Evolutionary conservation across 148 eudicot species (phyloP), one percentile per base, ranked within the genome.

Genomic region (Persicaria maculosa): DNA sequence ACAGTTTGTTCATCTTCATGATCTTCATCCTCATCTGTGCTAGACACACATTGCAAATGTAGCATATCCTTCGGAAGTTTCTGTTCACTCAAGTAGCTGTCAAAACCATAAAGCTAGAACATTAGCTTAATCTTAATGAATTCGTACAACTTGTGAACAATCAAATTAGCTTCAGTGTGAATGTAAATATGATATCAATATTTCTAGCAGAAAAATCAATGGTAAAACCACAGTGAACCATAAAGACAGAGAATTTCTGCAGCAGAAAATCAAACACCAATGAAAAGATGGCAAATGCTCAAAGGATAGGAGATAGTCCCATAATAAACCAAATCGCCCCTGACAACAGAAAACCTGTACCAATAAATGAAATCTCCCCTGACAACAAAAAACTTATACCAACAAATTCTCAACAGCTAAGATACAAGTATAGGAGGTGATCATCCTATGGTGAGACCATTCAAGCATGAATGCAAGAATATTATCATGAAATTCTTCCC

Each of bases 81-180:
- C 80, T 84, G 94, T 74, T 89, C 93, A 55, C 75, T 88, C 78
- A 95, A 85, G 87, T 92, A 95, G 86, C 99, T 95, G 86, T 78
- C 55, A 57, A 64, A 84, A 44, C 74, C 61, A 74, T 59, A 73
- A 0, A 19, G 61, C 75, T 44, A 55, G 12, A 72, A 74, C 46
- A 58, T 69, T 52, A 78, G 67, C 15, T 73, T 9, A 43, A 68
- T 36, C 47, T 31, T 52, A 9, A 25, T 36, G 22, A 43, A 73
- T 47, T 55, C 15, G 17, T 22, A 70, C 53, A 67, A 10, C 69
- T n/a, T 44, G 31, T 44, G 50, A 44, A 22, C 15, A 61, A 61
- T 22, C 61, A 64, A 45, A 64, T 64, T 40, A 64, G 45, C n/a
- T 31, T 31, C n/a, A 12, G 47, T 43, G 46, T 65, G 19, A 46